These are phyloP conservation scores for Irpex sp. DNA, from an alignment of 1,284 basidiomycete species.

Conservation along the genomic window DNA sequence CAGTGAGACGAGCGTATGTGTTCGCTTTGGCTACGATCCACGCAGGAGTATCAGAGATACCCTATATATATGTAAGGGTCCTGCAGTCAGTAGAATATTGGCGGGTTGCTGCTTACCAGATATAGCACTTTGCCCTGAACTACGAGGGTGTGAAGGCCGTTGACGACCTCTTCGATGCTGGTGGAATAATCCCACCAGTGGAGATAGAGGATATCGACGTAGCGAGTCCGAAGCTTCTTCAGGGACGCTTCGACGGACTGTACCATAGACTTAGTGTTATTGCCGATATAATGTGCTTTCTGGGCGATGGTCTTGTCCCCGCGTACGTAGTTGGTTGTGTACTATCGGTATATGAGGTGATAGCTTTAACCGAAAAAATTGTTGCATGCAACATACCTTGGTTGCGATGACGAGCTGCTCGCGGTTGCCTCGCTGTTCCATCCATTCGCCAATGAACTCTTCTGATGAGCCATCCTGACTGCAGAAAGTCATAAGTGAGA, in stretches of 20 bases:
- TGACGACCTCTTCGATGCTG: conserved; percentile 47
- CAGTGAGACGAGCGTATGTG: conserved; percentile 15
- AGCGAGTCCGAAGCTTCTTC: conserved; percentile 42
- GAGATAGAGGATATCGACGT: conserved; percentile 40
- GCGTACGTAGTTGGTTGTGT: conserved; percentile 17
- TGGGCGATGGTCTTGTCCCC: conserved; percentile 18
- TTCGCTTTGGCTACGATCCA: conserved; percentile 9
- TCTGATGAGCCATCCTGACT: conserved; percentile 18
- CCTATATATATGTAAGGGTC: not conserved
- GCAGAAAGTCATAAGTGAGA: not conserved
- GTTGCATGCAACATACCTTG: conserved; percentile 7
- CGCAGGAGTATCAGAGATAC: conserved; percentile 7
- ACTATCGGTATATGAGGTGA: conserved; percentile 2
- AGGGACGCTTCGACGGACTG: conserved; percentile 34
- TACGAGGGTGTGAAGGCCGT: conserved; percentile 43
- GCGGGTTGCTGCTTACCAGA: conserved; percentile 22
- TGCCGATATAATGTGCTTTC: conserved; percentile 32
- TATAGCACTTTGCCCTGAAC: conserved; percentile 42
- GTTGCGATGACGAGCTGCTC: conserved; percentile 15
- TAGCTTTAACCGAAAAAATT: not conserved
- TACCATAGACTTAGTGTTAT: conserved; percentile 31
- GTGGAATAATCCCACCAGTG: conserved; percentile 44
- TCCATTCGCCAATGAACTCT: conserved; percentile 18
- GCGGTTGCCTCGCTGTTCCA: conserved; percentile 16
- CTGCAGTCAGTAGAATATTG: not conserved